A percentile compares a stretch with the other conserved stretches of the same genome.
These are phyloP conservation scores for Pseudogymnoascus sp. DNA, from an alignment of 2,329 filamentous ascomycete genomes.

Conservation along the genomic window DNA sequence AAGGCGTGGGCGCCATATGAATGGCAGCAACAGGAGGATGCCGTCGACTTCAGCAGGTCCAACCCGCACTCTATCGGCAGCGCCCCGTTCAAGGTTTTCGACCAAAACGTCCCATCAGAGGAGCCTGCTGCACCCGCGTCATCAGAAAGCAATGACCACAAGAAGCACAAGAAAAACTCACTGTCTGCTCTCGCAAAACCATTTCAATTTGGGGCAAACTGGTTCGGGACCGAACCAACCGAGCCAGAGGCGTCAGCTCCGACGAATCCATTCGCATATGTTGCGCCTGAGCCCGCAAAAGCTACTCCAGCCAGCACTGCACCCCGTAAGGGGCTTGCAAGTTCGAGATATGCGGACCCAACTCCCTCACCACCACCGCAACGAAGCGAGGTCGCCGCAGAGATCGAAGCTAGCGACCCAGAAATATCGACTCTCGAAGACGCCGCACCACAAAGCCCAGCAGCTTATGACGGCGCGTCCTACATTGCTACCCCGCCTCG, in stretches of 20 bases:
- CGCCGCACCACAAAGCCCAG: not conserved
- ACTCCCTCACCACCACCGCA: not conserved
- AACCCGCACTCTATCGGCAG: constrained; percentile 47
- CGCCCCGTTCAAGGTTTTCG: constrained; percentile 43
- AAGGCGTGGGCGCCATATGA: constrained; percentile 55
- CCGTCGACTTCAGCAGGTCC: constrained; percentile 32
- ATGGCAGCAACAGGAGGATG: constrained; percentile 41
- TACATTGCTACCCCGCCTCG: not conserved
- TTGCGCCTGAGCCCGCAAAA: constrained; percentile 11
- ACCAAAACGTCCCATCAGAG: constrained; percentile 18
- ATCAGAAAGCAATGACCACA: constrained; percentile 12
- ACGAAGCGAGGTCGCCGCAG: not conserved
- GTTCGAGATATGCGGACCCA: not conserved
- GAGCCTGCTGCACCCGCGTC: constrained; percentile 6
- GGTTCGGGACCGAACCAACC: not conserved
- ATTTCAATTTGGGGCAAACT: constrained; percentile 41
- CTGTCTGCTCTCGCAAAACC: constrained; percentile 66
- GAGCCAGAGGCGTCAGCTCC: not conserved
- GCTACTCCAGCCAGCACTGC: not conserved
- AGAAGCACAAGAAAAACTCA: constrained; percentile 41
- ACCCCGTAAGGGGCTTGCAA: constrained; percentile 1
- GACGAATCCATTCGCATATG: not conserved
- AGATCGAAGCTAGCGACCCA: not conserved
- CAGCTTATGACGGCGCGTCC: not conserved
- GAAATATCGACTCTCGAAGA: not conserved